Evolutionary conservation across 2,329 filamentous ascomycete species (phyloP).

Genomic region (Sclerotiophoma versabilis): DNA sequence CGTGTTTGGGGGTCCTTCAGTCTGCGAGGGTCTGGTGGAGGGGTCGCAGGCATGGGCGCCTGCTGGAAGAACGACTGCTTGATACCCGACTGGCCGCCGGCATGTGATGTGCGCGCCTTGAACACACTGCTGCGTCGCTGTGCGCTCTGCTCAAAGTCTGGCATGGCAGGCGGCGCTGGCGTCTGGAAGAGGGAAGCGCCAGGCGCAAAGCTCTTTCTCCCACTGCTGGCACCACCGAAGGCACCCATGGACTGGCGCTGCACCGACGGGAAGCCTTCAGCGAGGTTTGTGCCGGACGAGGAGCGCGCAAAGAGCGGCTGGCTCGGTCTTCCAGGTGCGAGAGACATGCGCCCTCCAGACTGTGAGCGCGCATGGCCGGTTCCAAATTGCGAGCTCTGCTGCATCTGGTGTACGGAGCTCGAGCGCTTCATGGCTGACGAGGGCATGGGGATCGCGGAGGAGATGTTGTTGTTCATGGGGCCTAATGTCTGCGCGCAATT

Average conservation of each 20-base stretch:
- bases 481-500: conserved; percentile 74
- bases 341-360: conserved; percentile 84
- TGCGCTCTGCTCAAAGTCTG: conserved; percentile 63
- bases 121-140: conserved; percentile 77
- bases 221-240: conserved; percentile 61
- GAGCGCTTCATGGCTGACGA: conserved; percentile 93
- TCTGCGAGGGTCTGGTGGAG: conserved; percentile 85
- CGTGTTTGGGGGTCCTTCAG: conserved; percentile 83
- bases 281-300: conserved; percentile 81
- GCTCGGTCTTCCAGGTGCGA: conserved; percentile 78
- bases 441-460: conserved; percentile 79
- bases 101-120: conserved; percentile 66
- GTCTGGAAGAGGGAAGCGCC: conserved; percentile 54
- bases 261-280: conserved; percentile 83
- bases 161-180: conserved; percentile 52
- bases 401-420: conserved; percentile 74
- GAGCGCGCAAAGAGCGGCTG: conserved; percentile 88
- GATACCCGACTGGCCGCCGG: conserved; percentile 66
- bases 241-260: conserved; percentile 82
- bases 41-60: conserved; percentile 79
- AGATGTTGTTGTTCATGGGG: conserved; percentile 79
- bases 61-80: conserved; percentile 97
- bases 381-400: conserved; percentile 60
- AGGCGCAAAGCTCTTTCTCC: conserved; percentile 75
- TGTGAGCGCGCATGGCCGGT: conserved; percentile 80